Conservation (phyloP, 2,329 filamentous ascomycete genomes). For the Diaporthe vexans region DNA sequence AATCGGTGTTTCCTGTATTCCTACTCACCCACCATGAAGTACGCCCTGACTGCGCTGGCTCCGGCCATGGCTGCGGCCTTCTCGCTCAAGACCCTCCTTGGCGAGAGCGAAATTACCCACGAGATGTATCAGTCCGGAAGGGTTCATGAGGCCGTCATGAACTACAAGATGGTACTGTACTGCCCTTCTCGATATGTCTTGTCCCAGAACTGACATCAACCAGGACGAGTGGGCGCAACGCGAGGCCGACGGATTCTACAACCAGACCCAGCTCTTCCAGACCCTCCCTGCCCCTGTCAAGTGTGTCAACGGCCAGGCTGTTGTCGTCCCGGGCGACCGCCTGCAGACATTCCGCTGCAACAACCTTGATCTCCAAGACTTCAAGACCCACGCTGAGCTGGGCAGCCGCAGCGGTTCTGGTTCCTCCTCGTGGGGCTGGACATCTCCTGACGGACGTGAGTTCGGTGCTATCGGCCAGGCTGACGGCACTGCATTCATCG, state of each 20-base stretch:
- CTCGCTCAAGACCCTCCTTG: constrained; percentile 23
- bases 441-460: constrained; percentile 61
- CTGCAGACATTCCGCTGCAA: constrained; percentile 63
- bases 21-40: constrained; percentile 21
- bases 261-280: constrained; percentile 11
- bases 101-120: constrained; percentile 13
- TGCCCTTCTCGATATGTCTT: neutral
- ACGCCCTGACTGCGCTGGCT: constrained; percentile 12
- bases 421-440: constrained; percentile 63
- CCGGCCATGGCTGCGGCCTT: constrained; percentile 29
- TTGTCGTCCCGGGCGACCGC: constrained; percentile 56
- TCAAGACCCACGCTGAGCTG: constrained; percentile 66
- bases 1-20: constrained; percentile 4
- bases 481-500: constrained; percentile 64
- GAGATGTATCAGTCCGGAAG: constrained; percentile 27
- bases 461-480: constrained; percentile 62
- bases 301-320: constrained; percentile 31
- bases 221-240: constrained; percentile 27
- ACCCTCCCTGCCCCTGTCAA: constrained; percentile 18
- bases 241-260: constrained; percentile 18
- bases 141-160: constrained; percentile 22
- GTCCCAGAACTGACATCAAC: neutral
- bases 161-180: constrained; percentile 17
- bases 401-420: constrained; percentile 58
- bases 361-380: constrained; percentile 68